phyloP scores from a whole-genome alignment of 371 early-diverging fungal species.

The Quaeritorhiza haematococci region DNA sequence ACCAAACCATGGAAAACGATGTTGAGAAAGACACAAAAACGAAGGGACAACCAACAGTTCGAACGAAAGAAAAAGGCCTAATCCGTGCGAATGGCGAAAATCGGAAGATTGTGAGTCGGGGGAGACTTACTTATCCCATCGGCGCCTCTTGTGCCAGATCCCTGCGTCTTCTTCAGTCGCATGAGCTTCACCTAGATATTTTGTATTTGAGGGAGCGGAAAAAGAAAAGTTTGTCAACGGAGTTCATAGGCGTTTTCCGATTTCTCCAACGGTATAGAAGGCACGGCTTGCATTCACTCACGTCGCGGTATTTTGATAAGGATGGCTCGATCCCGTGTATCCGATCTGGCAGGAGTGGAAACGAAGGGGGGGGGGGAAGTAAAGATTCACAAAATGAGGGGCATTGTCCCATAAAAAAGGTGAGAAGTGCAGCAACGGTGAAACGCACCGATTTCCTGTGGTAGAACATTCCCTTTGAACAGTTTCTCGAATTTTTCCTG shows the following conservation, averaged over 20 bases:
- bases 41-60: neutral
- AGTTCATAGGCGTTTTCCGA: neutral
- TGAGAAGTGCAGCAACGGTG: neutral
- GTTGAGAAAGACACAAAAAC: neutral
- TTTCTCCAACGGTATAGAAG: too few species aligned
- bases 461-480: constrained; percentile 21
- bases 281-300: too few species aligned
- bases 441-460: constrained; percentile 27
- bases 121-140: constrained; percentile 10
- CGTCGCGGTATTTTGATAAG: constrained; percentile 15
- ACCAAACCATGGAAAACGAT: too few species aligned
- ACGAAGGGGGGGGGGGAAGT: too few species aligned
- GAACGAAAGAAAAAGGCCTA: neutral
- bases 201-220: neutral
- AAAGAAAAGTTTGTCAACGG: constrained; percentile 5
- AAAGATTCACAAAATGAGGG: too few species aligned
- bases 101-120: neutral
- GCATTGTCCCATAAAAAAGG: too few species aligned
- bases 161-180: constrained; percentile 25
- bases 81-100: too few species aligned
- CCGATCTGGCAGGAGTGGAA: constrained; percentile 10
- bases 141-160: constrained; percentile 18
- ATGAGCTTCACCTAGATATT: constrained; percentile 18
- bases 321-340: constrained; percentile 27
- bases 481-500: constrained; percentile 30